These are phyloP conservation scores for Helminthosporium solani DNA, from an alignment of 2,329 filamentous ascomycete species.

Conservation along the genomic window DNA sequence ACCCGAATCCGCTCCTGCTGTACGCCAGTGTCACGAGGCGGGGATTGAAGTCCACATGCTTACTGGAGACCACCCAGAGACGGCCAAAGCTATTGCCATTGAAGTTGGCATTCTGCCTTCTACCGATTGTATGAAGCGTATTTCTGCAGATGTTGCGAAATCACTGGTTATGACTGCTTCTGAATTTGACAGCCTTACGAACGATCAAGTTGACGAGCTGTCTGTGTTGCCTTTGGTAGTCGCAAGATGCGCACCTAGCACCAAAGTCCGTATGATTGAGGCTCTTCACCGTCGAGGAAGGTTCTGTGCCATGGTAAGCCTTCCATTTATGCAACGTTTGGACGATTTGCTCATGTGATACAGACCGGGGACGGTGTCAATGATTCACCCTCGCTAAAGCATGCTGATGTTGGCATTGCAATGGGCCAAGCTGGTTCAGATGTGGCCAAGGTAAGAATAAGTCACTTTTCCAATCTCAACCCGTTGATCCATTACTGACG, in stretches of 20 bases:
- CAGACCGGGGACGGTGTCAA: conserved; percentile 81
- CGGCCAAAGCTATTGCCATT: conserved; percentile 48
- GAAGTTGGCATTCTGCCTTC: conserved; percentile 48
- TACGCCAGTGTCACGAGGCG: conserved; percentile 46
- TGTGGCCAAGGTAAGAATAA: conserved; percentile 61
- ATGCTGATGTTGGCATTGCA: conserved; percentile 81
- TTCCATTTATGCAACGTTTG: background rate
- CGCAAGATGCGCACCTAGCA: conserved; percentile 79
- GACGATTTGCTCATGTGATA: background rate
- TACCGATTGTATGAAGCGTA: conserved; percentile 19
- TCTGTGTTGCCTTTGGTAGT: conserved; percentile 77
- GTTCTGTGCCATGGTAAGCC: conserved; percentile 69
- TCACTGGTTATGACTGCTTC: conserved; percentile 43
- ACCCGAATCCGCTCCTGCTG: conserved; percentile 68
- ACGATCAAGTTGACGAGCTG: conserved; percentile 71
- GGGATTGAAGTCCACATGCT: conserved; percentile 52
- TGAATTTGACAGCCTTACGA: conserved; percentile 74
- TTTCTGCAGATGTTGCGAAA: conserved; percentile 29
- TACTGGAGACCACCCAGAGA: conserved; percentile 49
- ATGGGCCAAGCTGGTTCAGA: conserved; percentile 79
- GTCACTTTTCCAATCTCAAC: background rate
- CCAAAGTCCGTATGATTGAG: conserved; percentile 89
- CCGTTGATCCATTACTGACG: background rate
- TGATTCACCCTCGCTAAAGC: conserved; percentile 77
- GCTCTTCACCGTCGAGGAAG: conserved; percentile 75